phyloP scores from a whole-genome alignment of 345 rosid genomes.

The Abelmoschus esculentus region DNA sequence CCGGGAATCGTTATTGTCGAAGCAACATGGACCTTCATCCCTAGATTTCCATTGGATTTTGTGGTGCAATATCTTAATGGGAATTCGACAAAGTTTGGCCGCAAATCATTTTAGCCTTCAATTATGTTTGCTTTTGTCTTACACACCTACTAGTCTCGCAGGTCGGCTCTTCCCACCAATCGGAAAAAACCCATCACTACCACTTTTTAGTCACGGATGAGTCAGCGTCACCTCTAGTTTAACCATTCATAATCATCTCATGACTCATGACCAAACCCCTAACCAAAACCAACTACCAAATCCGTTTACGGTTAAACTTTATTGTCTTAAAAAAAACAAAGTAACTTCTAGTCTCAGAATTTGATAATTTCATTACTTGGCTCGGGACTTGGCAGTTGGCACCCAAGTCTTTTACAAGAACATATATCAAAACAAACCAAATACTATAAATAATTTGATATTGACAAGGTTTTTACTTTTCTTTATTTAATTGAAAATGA shows the following conservation, averaged over 20 bases:
- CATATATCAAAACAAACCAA: neutral
- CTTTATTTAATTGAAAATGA: neutral
- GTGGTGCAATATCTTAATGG: neutral
- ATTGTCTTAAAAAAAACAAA: neutral
- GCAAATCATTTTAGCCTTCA: neutral
- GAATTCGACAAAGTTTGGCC: constrained; percentile 1
- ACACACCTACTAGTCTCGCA: too few species aligned
- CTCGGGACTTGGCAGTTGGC: too few species aligned
- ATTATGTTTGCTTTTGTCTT: constrained; percentile 13
- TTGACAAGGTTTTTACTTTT: neutral
- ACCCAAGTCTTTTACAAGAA: neutral
- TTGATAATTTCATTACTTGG: neutral
- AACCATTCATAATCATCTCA: constrained; percentile 1
- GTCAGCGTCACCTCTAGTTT: neutral
- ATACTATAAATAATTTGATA: constrained; percentile 4
- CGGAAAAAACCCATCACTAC: neutral
- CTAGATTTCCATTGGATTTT: constrained; percentile 4
- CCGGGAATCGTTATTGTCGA: constrained; percentile 4
- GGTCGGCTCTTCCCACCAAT: neutral
- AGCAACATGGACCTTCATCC: neutral
- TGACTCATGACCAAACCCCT: neutral
- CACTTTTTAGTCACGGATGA: neutral
- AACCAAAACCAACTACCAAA: constrained; percentile 13
- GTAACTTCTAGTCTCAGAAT: neutral
- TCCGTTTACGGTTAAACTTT: constrained; percentile 12